phyloP scores from a whole-genome alignment of 148 eudicot genomes.

The Fagopyrum esculentum region DNA sequence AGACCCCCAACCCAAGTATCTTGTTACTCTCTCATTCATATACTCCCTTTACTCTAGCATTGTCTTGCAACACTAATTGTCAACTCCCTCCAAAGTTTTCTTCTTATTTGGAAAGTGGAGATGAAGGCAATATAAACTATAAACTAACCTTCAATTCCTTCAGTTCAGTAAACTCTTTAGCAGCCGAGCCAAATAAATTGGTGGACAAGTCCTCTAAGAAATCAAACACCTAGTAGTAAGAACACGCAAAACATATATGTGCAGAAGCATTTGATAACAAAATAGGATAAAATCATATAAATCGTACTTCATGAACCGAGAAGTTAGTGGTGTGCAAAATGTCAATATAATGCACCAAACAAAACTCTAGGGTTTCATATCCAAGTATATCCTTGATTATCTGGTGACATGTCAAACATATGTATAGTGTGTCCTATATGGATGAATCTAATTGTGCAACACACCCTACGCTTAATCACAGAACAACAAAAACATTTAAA shows the following conservation, averaged over 20 bases:
- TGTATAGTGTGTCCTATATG: not conserved
- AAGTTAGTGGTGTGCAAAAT: not conserved
- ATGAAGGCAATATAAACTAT: constrained; percentile 14
- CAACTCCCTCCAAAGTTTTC: not conserved
- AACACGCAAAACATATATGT: not conserved
- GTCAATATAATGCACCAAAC: not conserved
- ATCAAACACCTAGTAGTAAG: constrained; percentile 56
- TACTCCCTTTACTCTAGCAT: not conserved
- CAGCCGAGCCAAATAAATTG: constrained; percentile 63
- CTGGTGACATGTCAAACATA: not conserved
- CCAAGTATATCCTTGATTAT: not conserved
- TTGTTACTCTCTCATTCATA: not conserved
- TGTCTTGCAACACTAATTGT: not conserved
- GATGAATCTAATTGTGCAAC: not conserved
- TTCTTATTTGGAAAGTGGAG: not conserved
- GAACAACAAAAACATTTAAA: not conserved
- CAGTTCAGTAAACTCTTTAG: constrained; percentile 61
- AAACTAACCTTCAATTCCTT: constrained; percentile 61
- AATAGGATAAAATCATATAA: not conserved
- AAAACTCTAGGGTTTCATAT: not conserved
- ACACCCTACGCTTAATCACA: not conserved
- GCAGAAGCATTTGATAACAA: not conserved
- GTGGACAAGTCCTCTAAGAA: constrained; percentile 84
- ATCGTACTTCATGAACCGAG: not conserved
- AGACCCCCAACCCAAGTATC: not conserved